Percentiles rank a stretch among this genome's conserved stretches.
Evolutionary conservation across 768 basidiomycete species (phyloP).

Genomic region (Lactarius trivialis): DNA sequence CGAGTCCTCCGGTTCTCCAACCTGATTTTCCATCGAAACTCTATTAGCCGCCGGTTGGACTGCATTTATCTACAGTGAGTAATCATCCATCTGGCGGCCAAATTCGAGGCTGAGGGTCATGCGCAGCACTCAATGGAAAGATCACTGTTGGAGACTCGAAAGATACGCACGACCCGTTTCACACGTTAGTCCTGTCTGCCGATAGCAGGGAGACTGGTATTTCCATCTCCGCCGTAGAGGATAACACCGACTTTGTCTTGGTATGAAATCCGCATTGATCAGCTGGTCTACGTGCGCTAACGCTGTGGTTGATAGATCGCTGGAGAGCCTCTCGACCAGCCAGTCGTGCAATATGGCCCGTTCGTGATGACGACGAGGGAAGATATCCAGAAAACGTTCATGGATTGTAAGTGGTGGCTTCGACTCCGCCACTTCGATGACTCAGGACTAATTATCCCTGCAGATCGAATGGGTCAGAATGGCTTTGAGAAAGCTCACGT

Average conservation of each 20-base stretch:
- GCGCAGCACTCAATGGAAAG: conserved; percentile 57
- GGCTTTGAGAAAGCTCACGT: conserved; percentile 87
- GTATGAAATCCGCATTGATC: conserved; percentile 33
- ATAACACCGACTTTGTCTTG: conserved; percentile 69
- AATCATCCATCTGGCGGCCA: not conserved
- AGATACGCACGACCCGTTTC: conserved; percentile 47
- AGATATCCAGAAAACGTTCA: conserved; percentile 76
- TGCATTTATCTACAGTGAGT: conserved; percentile 74
- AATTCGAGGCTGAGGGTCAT: conserved; percentile 7
- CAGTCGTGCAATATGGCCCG: conserved; percentile 81
- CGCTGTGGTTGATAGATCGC: conserved; percentile 44
- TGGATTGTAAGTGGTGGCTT: conserved; percentile 54
- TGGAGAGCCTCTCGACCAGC: conserved; percentile 85
- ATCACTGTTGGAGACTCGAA: conserved; percentile 51
- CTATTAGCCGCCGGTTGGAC: conserved; percentile 82
- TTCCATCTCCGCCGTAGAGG: conserved; percentile 47
- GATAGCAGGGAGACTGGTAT: conserved; percentile 59
- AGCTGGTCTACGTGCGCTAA: not conserved
- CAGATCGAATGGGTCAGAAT: conserved; percentile 69
- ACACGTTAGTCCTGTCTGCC: conserved; percentile 80
- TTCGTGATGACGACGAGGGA: conserved; percentile 79
- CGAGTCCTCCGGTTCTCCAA: not conserved
- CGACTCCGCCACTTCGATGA: not conserved
- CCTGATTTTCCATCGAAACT: not conserved
- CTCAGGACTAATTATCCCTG: conserved; percentile 9